A percentile compares a stretch with the other conserved stretches of the same genome.
Evolutionary conservation across 257 asterid species (phyloP).

Genomic region (Misopates orontium): DNA sequence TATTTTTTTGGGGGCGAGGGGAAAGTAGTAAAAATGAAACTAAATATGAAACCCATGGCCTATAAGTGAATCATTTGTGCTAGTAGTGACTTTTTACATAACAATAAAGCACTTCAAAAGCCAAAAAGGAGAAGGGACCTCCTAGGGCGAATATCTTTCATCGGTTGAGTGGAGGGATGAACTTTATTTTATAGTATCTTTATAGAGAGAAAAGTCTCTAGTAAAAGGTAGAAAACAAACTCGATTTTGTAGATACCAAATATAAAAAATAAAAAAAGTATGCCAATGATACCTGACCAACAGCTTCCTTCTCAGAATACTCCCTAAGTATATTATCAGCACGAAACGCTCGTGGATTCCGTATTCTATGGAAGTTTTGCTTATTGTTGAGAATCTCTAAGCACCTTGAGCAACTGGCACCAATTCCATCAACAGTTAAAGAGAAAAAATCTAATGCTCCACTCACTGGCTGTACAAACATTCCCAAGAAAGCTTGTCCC

Average conservation of each 20-base stretch:
- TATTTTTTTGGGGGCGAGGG: too few species aligned
- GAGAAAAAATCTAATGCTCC: conserved; percentile 97
- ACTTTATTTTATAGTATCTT: not conserved
- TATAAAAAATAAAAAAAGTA: not conserved
- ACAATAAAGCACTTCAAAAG: too few species aligned
- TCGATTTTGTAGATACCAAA: conserved; percentile 8
- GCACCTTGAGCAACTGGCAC: conserved; percentile 98
- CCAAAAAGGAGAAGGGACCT: not conserved
- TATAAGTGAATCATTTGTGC: not conserved
- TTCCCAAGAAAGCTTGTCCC: conserved; percentile 92
- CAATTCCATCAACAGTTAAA: conserved; percentile 93
- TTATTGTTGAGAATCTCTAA: conserved; percentile 81
- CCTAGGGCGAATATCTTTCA: not conserved
- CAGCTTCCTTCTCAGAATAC: conserved; percentile 84
- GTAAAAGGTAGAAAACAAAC: not conserved
- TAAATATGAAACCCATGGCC: not conserved
- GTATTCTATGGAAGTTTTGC: conserved; percentile 63
- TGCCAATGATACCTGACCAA: conserved; percentile 70
- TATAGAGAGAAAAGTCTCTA: not conserved
- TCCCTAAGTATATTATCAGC: conserved; percentile 75
- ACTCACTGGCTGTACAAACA: conserved; percentile 90
- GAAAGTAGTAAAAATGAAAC: not conserved
- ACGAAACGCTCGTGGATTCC: conserved; percentile 92
- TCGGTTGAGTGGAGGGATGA: not conserved
- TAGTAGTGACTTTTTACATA: not conserved